phyloP scores from a whole-genome alignment of 2,329 filamentous ascomycete species.

The Paraphoma sp. region DNA sequence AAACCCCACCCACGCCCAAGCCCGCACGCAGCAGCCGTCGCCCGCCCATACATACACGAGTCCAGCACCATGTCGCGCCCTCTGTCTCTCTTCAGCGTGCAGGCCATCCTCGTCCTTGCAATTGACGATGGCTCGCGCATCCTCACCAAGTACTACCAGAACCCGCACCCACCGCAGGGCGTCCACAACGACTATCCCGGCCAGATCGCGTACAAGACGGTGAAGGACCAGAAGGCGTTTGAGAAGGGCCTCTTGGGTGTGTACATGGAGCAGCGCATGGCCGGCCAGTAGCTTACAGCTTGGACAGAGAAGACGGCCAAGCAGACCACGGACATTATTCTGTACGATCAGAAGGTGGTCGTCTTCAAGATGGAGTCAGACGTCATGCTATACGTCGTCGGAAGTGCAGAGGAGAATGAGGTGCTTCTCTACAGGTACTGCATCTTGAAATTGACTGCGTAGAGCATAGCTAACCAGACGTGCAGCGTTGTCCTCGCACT shows the following conservation, averaged over 20 bases:
- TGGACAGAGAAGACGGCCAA: constrained; percentile 83
- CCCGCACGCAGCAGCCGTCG: constrained; percentile 8
- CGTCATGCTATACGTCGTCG: constrained; percentile 94
- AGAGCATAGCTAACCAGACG: constrained; percentile 15
- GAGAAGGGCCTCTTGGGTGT: constrained; percentile 83
- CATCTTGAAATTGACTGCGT: too few relatives aligned
- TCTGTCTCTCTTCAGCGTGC: constrained; percentile 62
- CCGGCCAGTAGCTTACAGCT: constrained; percentile 21
- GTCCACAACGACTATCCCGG: constrained; percentile 66
- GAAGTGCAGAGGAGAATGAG: constrained; percentile 90
- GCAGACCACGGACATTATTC: constrained; percentile 92
- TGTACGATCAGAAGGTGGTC: constrained; percentile 95
- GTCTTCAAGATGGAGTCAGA: constrained; percentile 98
- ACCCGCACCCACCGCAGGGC: constrained; percentile 70
- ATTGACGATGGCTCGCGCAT: constrained; percentile 90
- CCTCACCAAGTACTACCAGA: constrained; percentile 90
- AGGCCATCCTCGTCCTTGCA: constrained; percentile 60
- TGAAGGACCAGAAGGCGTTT: constrained; percentile 95
- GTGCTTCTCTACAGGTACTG: constrained; percentile 80
- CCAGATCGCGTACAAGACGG: constrained; percentile 80
- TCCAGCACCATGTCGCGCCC: constrained; percentile 55
- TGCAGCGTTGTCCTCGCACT: constrained; percentile 84
- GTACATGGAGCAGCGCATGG: constrained; percentile 52
- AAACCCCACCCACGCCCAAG: constrained; percentile 18
- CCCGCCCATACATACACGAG: constrained; percentile 1